phyloP scores from a whole-genome alignment of 768 basidiomycete species.

The Mycena venus region DNA sequence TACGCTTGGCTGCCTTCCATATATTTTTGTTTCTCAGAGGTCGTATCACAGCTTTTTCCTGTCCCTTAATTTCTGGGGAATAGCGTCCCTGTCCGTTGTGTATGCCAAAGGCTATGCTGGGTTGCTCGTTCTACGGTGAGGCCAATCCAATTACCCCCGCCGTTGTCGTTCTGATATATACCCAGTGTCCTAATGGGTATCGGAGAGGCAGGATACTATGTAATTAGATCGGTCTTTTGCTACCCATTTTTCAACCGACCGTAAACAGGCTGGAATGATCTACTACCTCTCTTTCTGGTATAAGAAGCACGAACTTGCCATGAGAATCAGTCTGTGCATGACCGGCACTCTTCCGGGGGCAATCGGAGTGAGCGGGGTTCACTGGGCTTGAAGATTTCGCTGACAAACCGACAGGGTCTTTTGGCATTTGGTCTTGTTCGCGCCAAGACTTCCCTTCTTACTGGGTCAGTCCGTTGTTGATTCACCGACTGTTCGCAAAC shows the following conservation, averaged over 20 bases:
- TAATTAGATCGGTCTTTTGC: not conserved
- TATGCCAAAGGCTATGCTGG: constrained; percentile 68
- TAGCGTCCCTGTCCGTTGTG: constrained; percentile 64
- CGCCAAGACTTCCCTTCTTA: constrained; percentile 58
- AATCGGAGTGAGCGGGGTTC: constrained; percentile 55
- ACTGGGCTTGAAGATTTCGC: not conserved
- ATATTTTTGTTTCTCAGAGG: not conserved
- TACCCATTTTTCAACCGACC: not conserved
- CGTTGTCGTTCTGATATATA: not conserved
- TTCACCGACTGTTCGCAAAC: not conserved
- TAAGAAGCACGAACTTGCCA: constrained; percentile 58
- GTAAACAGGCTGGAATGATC: constrained; percentile 60
- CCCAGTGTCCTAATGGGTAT: constrained; percentile 69
- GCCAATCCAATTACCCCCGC: not conserved
- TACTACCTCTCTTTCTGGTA: constrained; percentile 76
- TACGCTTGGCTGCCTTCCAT: constrained; percentile 37
- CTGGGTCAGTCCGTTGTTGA: constrained; percentile 46
- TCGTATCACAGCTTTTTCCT: constrained; percentile 62
- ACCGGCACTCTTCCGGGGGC: constrained; percentile 70
- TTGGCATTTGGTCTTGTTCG: constrained; percentile 70
- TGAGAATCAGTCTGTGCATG: constrained; percentile 61
- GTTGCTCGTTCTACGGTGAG: constrained; percentile 62
- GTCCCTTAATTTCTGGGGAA: constrained; percentile 65
- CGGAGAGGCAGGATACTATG: constrained; percentile 73
- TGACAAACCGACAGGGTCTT: constrained; percentile 53